Evolutionary conservation across 73 alveolate genomes (phyloP).

Genomic region (Paramecium pentaurelia): DNA sequence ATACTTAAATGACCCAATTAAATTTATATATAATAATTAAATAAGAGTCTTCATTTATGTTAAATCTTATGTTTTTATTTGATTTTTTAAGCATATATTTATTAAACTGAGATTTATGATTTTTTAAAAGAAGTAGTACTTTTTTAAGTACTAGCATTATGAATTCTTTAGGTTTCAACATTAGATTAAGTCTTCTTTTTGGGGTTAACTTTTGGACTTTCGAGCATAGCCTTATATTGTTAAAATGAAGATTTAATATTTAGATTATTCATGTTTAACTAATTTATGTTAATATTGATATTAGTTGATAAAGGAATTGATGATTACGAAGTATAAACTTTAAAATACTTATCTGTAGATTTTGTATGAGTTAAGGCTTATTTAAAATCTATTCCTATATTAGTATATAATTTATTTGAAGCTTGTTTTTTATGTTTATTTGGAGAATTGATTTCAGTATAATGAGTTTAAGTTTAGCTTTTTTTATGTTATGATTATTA

Average conservation of each 20-base stretch:
- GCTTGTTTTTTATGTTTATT: background rate
- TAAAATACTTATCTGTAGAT: background rate
- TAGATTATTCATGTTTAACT: slow-evolving; percentile 12
- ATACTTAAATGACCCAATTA: background rate
- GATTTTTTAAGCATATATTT: background rate
- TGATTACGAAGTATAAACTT: slow-evolving; percentile 23
- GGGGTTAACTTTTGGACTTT: background rate
- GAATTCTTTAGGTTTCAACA: background rate
- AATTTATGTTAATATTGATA: slow-evolving; percentile 18
- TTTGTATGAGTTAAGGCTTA: background rate
- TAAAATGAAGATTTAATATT: background rate
- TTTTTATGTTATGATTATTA: background rate
- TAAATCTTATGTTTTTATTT: background rate
- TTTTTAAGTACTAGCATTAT: background rate
- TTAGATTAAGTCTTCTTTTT: background rate
- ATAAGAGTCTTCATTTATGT: background rate
- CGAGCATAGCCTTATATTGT: slow-evolving; percentile 29
- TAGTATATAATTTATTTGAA: background rate
- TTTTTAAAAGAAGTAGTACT: background rate
- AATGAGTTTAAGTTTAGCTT: slow-evolving; percentile 20
- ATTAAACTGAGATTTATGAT: background rate
- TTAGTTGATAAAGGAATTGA: background rate
- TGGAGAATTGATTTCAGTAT: slow-evolving; percentile 9
- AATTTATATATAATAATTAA: background rate
- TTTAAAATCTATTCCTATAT: background rate